Conservation (phyloP, 352 stramenopile genomes). For the Globisporangium apiculatum region DNA sequence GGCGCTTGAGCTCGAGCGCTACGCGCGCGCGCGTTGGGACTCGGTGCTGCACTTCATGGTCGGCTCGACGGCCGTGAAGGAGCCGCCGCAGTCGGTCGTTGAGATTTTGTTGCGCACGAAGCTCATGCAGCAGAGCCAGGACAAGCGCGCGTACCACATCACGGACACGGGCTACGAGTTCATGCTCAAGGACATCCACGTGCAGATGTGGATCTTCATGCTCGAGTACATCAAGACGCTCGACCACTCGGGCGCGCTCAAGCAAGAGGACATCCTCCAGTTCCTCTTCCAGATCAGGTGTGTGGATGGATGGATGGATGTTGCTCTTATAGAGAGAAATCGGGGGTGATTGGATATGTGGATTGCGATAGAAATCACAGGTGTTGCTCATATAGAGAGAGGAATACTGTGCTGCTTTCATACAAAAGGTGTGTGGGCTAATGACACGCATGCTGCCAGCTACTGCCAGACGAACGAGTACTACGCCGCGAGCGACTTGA, state of each 20-base stretch:
- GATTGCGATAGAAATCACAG: not conserved
- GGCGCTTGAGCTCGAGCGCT: constrained; percentile 46
- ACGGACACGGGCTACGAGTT: constrained; percentile 89
- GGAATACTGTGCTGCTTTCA: too few relatives aligned
- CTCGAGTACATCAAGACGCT: constrained; percentile 86
- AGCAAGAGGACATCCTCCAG: constrained; percentile 82
- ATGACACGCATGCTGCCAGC: constrained; percentile 6
- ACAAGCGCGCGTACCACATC: constrained; percentile 71
- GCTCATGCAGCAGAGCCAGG: constrained; percentile 53
- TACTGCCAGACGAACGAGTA: constrained; percentile 84
- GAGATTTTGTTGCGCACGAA: constrained; percentile 69
- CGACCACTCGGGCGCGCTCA: constrained; percentile 59
- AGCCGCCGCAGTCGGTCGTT: constrained; percentile 55
- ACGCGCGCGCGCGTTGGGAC: constrained; percentile 56
- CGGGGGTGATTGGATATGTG: not conserved
- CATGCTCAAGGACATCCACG: constrained; percentile 89
- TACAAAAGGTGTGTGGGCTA: too few relatives aligned
- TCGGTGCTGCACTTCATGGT: constrained; percentile 76
- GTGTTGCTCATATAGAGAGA: too few relatives aligned
- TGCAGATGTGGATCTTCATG: constrained; percentile 91
- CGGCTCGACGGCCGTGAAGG: constrained; percentile 55
- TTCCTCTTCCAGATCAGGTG: constrained; percentile 87
- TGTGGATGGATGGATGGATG: constrained; percentile 3
- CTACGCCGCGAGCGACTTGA: constrained; percentile 77
- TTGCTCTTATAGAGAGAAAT: not conserved